Conservation (phyloP, 768 basidiomycete genomes). For the Suillus paluster region DNA sequence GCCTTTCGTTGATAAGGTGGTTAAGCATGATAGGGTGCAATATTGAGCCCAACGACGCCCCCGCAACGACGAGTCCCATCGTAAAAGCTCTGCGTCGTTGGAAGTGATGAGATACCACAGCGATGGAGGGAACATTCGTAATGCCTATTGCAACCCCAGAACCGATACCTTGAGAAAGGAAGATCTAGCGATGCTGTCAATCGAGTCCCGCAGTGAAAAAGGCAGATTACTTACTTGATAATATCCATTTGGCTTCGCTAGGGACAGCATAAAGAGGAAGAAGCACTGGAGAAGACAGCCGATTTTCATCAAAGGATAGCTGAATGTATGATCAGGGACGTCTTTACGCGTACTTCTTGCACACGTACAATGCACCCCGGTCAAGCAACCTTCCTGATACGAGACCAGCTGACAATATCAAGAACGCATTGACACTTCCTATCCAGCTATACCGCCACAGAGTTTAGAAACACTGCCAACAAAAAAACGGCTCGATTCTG, state of each 20-base stretch:
- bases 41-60: conserved; percentile 36
- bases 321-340: conserved; percentile 16
- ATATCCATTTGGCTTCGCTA: conserved; percentile 40
- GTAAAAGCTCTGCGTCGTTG: conserved; percentile 42
- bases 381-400: conserved; percentile 57
- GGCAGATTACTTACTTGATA: conserved; percentile 36
- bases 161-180: conserved; percentile 49
- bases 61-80: conserved; percentile 47
- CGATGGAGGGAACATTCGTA: conserved; percentile 48
- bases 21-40: conserved; percentile 35
- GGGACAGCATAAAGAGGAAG: conserved; percentile 50
- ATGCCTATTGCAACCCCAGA: conserved; percentile 51
- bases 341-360: background rate
- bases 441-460: conserved; percentile 38
- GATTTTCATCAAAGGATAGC: conserved; percentile 47
- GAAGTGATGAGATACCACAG: conserved; percentile 53
- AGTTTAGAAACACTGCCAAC: background rate
- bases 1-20: conserved; percentile 16
- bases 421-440: conserved; percentile 52
- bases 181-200: conserved; percentile 31
- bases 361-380: conserved; percentile 52
- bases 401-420: conserved; percentile 48
- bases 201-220: background rate
- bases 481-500: background rate
- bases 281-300: conserved; percentile 48